Percentiles rank a stretch among this genome's conserved stretches.
Conservation (phyloP, 345 rosid species). For the Lumnitzera racemosa region DNA sequence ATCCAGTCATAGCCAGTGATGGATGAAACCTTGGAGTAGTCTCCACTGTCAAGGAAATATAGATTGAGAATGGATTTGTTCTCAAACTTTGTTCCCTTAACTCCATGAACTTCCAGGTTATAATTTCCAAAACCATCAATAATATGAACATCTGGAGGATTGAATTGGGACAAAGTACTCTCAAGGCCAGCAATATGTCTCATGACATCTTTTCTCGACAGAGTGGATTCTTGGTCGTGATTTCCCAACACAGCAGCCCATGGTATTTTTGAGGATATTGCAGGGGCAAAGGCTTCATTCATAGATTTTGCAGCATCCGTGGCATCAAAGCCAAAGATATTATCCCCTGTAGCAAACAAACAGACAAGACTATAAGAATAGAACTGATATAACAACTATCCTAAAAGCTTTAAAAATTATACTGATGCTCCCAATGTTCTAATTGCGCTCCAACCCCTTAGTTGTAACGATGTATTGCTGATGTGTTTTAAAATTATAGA, state of each 20-base stretch:
- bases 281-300: conserved; percentile 68
- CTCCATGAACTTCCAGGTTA: conserved; percentile 72
- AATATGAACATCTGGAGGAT: conserved; percentile 38
- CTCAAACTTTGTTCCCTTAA: conserved; percentile 51
- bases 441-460: no score
- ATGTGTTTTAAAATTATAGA: no score
- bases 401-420: not conserved
- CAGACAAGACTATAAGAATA: not conserved
- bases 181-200: conserved; percentile 57
- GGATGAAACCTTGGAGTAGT: conserved; percentile 48
- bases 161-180: conserved; percentile 59
- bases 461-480: no score
- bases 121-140: conserved; percentile 94
- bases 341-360: conserved; percentile 53
- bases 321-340: conserved; percentile 54
- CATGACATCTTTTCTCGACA: conserved; percentile 80
- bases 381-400: not conserved
- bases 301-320: conserved; percentile 58
- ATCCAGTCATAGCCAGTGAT: conserved; percentile 81
- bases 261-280: conserved; percentile 63
- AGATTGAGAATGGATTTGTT: conserved; percentile 82
- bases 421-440: no score
- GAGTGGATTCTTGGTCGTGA: conserved; percentile 78
- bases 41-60: conserved; percentile 80
- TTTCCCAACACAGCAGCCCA: conserved; percentile 92